Conservation (phyloP, 257 asterid species). For the Mentha longifolia region DNA sequence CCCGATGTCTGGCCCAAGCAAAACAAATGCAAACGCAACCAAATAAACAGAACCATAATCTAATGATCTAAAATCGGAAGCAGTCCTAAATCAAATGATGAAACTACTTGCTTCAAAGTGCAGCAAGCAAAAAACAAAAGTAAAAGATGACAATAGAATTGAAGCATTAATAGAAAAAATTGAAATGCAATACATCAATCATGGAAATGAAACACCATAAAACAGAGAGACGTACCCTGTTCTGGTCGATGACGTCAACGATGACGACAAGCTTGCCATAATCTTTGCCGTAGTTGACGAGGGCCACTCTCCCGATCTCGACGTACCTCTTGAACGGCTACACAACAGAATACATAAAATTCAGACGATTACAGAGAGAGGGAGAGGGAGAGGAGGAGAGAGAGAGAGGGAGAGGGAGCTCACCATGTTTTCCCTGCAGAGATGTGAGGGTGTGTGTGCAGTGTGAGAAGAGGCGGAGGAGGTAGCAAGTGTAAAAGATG, state of each 20-base stretch:
- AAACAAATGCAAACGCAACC: too few relatives aligned
- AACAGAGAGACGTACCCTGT: conserved; percentile 43
- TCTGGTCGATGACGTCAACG: conserved; percentile 69
- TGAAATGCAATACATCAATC: background rate
- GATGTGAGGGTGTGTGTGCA: conserved; percentile 28
- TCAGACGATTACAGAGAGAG: background rate
- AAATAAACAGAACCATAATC: too few relatives aligned
- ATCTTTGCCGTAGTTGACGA: conserved; percentile 74
- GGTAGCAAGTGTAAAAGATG: too few relatives aligned
- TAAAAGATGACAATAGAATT: background rate
- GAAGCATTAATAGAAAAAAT: background rate
- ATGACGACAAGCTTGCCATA: conserved; percentile 76
- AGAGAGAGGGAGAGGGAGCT: conserved; percentile 1
- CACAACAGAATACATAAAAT: conserved; percentile 7
- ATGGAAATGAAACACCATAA: background rate
- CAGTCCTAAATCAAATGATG: too few relatives aligned
- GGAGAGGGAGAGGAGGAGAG: background rate
- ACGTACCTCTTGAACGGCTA: conserved; percentile 89
- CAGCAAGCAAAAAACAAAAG: background rate
- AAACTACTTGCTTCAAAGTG: background rate
- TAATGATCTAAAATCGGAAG: background rate
- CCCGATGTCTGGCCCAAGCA: too few relatives aligned
- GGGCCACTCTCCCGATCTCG: conserved; percentile 82
- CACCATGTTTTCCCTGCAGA: conserved; percentile 41
- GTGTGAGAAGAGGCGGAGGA: conserved; percentile 36